A percentile compares a stretch with the other conserved stretches of the same genome.
These are phyloP conservation scores for Chlorociboria aeruginascens DNA, from an alignment of 495 filamentous ascomycete species.

Conservation along the genomic window DNA sequence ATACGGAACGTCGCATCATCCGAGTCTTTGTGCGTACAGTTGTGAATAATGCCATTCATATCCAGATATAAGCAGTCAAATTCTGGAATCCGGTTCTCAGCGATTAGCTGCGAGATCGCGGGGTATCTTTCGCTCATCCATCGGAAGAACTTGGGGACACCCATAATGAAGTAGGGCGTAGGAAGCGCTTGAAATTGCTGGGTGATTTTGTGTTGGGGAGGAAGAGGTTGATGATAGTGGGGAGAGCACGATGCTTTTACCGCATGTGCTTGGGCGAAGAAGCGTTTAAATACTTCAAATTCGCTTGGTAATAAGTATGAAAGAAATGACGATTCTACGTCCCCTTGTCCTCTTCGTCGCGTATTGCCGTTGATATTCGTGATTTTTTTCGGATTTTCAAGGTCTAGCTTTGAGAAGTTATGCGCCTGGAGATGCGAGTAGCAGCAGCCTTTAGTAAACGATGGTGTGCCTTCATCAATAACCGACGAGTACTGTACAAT, in stretches of 20 bases:
- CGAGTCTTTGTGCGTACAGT: conserved; percentile 95
- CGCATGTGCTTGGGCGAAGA: conserved; percentile 7
- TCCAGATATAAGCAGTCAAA: conserved; percentile 97
- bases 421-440: too few species aligned
- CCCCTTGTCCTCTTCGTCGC: conserved; percentile 1
- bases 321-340: neutral
- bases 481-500: too few species aligned
- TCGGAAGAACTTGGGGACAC: conserved; percentile 84
- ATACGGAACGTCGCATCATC: conserved; percentile 85
- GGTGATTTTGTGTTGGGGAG: conserved; percentile 1
- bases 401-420: neutral
- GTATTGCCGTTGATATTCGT: conserved; percentile 3
- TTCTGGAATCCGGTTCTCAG: conserved; percentile 97
- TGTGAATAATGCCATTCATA: conserved; percentile 99
- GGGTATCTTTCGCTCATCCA: conserved; percentile 99
- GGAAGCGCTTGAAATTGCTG: conserved; percentile 3
- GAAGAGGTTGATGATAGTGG: conserved; percentile 4
- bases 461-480: too few species aligned
- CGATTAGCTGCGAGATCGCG: conserved; percentile 95
- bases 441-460: too few species aligned
- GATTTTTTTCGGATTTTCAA: neutral
- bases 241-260: conserved; percentile 15
- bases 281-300: neutral
- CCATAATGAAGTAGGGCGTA: conserved; percentile 34
- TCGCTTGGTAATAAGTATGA: neutral